These are phyloP conservation scores for Erythrobasidium hasegawianum DNA, from an alignment of 1,284 basidiomycete genomes.

Conservation along the genomic window DNA sequence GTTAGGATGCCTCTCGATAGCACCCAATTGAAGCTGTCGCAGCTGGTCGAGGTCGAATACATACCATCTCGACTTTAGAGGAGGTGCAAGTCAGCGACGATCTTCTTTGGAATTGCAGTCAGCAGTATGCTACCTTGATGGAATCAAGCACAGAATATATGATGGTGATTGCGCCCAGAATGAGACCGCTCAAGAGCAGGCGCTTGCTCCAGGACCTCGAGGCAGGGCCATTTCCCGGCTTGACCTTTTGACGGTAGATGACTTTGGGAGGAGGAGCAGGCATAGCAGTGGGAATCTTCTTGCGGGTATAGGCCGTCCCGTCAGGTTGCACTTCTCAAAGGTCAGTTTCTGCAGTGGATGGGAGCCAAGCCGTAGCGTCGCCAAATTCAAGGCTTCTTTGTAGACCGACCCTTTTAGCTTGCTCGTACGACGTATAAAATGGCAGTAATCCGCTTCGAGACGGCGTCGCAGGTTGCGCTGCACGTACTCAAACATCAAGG, in stretches of 20 bases:
- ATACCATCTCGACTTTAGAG: conserved; percentile 57
- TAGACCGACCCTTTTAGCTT: no score
- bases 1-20: conserved; percentile 61
- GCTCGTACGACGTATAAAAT: neutral
- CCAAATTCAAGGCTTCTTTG: neutral
- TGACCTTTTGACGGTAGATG: conserved; percentile 30
- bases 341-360: no score
- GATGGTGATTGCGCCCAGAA: conserved; percentile 32
- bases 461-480: conserved; percentile 20
- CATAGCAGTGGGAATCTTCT: no score
- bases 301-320: no score
- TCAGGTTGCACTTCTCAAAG: no score
- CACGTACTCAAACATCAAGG: conserved; percentile 26
- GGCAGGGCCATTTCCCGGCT: neutral
- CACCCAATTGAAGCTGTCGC: conserved; percentile 65
- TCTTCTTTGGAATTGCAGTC: neutral
- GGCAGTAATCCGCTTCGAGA: neutral
- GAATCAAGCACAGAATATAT: conserved; percentile 35
- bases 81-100: neutral
- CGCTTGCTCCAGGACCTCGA: conserved; percentile 25
- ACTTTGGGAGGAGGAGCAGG: conserved; percentile 26
- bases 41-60: conserved; percentile 64
- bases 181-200: conserved; percentile 29
- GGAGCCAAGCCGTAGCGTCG: no score
- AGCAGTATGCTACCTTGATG: conserved; percentile 36